Conservation (phyloP, 768 basidiomycete genomes). For the Termitomyces sp. region DNA sequence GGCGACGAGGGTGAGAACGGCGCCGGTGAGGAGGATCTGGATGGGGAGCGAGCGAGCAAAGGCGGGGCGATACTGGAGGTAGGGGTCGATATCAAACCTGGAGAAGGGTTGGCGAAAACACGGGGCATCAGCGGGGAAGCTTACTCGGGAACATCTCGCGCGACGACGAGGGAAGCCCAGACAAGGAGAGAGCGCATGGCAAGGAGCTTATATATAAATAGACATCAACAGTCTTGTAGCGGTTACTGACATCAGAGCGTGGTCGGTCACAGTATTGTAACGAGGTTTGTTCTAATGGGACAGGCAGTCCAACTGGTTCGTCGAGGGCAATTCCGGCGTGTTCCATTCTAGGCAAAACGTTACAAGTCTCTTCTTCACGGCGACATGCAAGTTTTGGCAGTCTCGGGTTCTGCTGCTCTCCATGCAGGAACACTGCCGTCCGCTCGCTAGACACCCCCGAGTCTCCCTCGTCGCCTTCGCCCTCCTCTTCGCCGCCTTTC, state of each 20-base stretch:
- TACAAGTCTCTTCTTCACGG: background rate
- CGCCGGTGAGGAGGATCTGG: constrained; percentile 81
- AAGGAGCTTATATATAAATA: background rate
- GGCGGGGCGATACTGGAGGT: constrained; percentile 67
- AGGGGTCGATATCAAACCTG: constrained; percentile 54
- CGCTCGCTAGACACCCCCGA: constrained; percentile 39
- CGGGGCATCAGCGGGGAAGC: background rate
- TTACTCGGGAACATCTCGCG: constrained; percentile 12
- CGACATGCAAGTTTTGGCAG: background rate
- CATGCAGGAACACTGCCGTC: constrained; percentile 26
- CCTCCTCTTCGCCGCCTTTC: constrained; percentile 53
- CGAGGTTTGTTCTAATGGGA: too few relatives aligned
- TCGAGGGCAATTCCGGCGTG: too few relatives aligned
- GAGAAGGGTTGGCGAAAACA: background rate
- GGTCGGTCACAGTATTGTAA: too few relatives aligned
- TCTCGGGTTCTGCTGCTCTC: background rate
- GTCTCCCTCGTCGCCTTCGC: constrained; percentile 42
- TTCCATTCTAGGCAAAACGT: too few relatives aligned
- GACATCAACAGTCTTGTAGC: background rate
- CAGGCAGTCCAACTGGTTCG: too few relatives aligned
- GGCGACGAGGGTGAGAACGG: constrained; percentile 77
- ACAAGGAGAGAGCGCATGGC: background rate
- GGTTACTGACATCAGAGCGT: too few relatives aligned
- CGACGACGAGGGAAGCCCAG: constrained; percentile 1
- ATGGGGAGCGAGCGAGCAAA: constrained; percentile 89